Evolutionary conservation across 805 yeast species (phyloP).

Genomic region (Candida caryicola): DNA sequence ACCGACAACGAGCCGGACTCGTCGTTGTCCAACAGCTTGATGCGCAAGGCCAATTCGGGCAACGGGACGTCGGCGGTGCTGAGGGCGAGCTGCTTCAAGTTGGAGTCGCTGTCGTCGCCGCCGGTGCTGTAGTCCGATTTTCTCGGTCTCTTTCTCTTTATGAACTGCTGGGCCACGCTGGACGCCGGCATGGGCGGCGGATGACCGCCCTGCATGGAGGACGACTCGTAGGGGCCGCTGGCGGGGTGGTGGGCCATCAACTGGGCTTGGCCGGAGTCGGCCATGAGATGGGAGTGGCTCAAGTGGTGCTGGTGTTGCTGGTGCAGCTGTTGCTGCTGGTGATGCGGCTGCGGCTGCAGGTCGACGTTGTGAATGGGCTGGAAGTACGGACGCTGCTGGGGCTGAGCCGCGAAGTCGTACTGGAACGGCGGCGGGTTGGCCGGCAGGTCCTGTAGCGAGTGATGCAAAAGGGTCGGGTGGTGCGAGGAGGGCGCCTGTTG

Average conservation of each 20-base stretch:
- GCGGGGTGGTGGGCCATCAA: not conserved
- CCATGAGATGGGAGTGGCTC: not conserved
- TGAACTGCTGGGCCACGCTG: conserved; percentile 2
- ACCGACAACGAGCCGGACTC: conserved; percentile 7
- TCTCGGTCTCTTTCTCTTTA: conserved; percentile 23
- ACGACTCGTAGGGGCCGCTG: not conserved
- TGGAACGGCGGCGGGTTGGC: conserved; percentile 5
- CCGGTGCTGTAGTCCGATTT: conserved; percentile 29
- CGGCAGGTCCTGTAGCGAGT: conserved; percentile 5
- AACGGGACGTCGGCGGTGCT: conserved; percentile 35
- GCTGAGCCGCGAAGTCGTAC: conserved; percentile 4
- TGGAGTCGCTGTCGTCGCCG: conserved; percentile 36
- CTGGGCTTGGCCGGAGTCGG: conserved; percentile 2
- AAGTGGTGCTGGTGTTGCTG: not conserved
- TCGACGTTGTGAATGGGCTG: conserved; percentile 1
- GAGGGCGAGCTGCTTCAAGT: conserved; percentile 37
- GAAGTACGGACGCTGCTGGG: conserved; percentile 1
- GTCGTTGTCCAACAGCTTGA: conserved; percentile 41
- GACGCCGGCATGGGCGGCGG: conserved; percentile 1
- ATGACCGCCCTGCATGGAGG: not conserved
- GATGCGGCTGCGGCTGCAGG: conserved; percentile 3
- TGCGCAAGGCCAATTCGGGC: conserved; percentile 41
- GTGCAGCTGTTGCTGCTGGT: not conserved
- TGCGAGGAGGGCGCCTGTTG: conserved; percentile 11
- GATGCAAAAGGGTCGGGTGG: conserved; percentile 1